Evolutionary conservation across 108 stramenopile genomes (phyloP), one percentile per base, ranked within the genome.

Genomic region (Nitzschia palea): DNA sequence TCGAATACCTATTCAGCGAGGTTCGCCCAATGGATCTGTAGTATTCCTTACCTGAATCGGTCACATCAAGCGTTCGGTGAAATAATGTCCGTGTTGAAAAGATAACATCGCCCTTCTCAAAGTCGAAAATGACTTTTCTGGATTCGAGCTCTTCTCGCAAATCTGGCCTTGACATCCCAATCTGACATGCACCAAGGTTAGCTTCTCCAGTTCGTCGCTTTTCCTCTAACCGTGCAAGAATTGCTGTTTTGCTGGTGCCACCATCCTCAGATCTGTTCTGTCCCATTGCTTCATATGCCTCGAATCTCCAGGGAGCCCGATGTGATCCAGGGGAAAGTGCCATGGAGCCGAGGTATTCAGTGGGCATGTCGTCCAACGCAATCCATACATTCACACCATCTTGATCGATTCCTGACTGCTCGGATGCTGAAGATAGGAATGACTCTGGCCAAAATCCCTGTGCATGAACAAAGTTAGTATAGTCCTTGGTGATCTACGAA

Each of bases 201-300:
- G 31, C 54, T 29, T 55, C 31, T 55, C 54, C 54, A 20, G 54
- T 55, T n/a, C 31, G 5, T 14, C 54, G 23, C 22, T 55, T 55
- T 29, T 55, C 54, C 28, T 55, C 54, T 6, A 55, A n/a, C 22
- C 31, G 28, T 8, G 54, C 54, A 29, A 55, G 6, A 29, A 55
- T 55, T 17, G 54, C 28, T 32, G 12, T 20, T 55, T 55, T 55
- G 54, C 30, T 55, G 4, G 10, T 15, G 27, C 52, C 75, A 4
- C 79, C 83, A 52, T 76, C 80, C 10, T 57, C 50, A 30, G 77
- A 74, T 29, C 58, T 58, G 12, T 71, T 60, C 23, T 70, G 65
- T 26, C 80, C 80, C 26, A 77, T 76, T 10, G 63, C 51, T 52
- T 71, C 48, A 63, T 82, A 80, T 3, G 76, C 85, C 33, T 74